Percentiles rank a stretch among this genome's conserved stretches.
phyloP scores from a whole-genome alignment of 345 rosid genomes.

The Linum usitatissimum region DNA sequence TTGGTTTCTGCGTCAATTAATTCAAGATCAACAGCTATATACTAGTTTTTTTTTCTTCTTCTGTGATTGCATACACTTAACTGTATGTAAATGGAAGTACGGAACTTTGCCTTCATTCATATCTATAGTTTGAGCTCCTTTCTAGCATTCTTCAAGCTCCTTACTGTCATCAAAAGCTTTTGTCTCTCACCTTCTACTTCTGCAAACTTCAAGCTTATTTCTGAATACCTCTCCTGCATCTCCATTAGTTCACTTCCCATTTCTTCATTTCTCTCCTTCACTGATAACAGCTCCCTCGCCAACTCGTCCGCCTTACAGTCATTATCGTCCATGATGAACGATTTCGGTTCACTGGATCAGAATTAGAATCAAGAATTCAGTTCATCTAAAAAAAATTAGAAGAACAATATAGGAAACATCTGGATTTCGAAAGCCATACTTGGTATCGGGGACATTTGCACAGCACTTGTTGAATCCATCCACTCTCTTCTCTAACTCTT shows the following conservation, averaged over 20 bases:
- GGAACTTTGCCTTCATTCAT: not conserved
- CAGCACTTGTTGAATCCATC: conserved; percentile 32
- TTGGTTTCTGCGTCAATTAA: not conserved
- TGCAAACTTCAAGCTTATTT: conserved; percentile 82
- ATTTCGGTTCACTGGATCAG: conserved; percentile 19
- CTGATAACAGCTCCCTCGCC: conserved; percentile 29
- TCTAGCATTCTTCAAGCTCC: conserved; percentile 71
- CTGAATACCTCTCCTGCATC: conserved; percentile 86
- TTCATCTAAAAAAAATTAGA: not conserved
- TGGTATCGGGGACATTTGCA: conserved; percentile 12
- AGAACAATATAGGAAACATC: not conserved
- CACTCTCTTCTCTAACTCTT: conserved; percentile 44
- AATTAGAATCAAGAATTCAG: not conserved
- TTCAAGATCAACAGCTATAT: not conserved
- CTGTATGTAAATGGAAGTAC: not conserved
- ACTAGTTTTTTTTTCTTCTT: not conserved
- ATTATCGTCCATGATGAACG: conserved; percentile 2
- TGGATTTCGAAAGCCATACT: not conserved
- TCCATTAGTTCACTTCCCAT: conserved; percentile 89
- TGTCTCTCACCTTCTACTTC: conserved; percentile 96
- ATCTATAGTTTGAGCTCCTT: conserved; percentile 11
- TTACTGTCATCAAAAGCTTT: conserved; percentile 69
- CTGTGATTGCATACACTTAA: not conserved
- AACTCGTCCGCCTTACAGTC: conserved; percentile 16
- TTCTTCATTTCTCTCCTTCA: conserved; percentile 50